Base-by-base conservation (phyloP, 2,329 filamentous ascomycete genomes). In the Teratosphaeria pseudoeucalypti region DNA sequence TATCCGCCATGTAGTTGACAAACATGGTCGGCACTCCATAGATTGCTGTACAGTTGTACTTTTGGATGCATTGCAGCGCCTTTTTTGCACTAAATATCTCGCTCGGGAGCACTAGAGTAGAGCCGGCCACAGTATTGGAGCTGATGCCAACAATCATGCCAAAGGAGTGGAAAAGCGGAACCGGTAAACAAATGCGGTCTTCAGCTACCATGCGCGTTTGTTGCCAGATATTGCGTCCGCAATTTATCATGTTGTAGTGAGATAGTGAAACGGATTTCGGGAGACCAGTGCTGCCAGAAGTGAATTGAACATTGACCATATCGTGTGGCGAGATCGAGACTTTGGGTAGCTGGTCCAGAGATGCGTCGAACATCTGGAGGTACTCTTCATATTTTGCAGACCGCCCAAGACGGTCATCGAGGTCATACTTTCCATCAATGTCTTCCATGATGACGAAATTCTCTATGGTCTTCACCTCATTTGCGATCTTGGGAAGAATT, bases 1-100 rank as follows among this genome's bases (percentile, higher is more conserved):
- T 26, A 5, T 56, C 54, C 43, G 37, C 67, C 67, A 69, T 67
- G 52, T 65, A 65, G 10, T 85, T 85, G 69, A 90, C 87, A 72
- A 91, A 90, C 89, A 92, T 92, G 59, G 89, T 88, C 0, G 89
- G 89, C 0, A 92, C 89, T 37, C 89, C 89, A 69, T 92, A 88
- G 0, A 92, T 78, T 0, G 86, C 89, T 0, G 89, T 92, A 71
- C 76, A 78, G 37, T 67, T 69, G 58, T 78, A 76, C 9, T 71
- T 68, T 6, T 72, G 71, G 47, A 92, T 83, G 58, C 61, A 64
- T 54, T 64, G 54, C 12, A 69, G 58, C 2, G 65, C 62, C 55
- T 62, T 63, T 29, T 61, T 64, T 2, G 66, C 58, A 58, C 64
- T 66, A 68, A 92, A 92, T 0, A 86, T 83, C 67, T 90, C 86